Evolutionary conservation across 1,139 yeast species (phyloP).

Genomic region (Blastobotrys indianensis): DNA sequence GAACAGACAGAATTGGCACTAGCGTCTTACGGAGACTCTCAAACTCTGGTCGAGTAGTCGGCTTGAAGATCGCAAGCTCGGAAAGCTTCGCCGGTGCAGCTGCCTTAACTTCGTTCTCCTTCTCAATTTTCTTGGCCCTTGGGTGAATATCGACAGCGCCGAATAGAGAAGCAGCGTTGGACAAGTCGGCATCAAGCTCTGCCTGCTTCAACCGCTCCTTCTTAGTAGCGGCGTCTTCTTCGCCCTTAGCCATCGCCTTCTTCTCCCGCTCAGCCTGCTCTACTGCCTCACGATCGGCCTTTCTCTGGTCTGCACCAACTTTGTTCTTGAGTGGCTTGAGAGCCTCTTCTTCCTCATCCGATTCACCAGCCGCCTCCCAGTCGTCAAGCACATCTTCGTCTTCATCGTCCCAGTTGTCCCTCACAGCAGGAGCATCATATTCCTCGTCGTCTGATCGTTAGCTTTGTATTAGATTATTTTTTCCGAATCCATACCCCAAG

Average conservation of each 20-base stretch:
- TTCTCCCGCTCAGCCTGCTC: constrained; percentile 36
- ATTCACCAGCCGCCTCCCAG: constrained; percentile 60
- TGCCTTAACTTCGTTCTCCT: constrained; percentile 56
- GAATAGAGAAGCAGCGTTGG: constrained; percentile 87
- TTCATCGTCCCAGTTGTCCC: constrained; percentile 82
- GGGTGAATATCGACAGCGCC: constrained; percentile 63
- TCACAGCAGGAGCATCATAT: constrained; percentile 83
- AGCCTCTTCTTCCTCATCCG: constrained; percentile 35
- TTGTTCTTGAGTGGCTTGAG: constrained; percentile 36
- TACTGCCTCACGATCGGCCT: constrained; percentile 36
- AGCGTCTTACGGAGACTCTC: constrained; percentile 80
- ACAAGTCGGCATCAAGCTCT: constrained; percentile 78
- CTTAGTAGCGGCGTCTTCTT: constrained; percentile 46
- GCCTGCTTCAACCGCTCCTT: constrained; percentile 70
- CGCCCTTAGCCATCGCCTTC: constrained; percentile 34
- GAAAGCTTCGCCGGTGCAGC: constrained; percentile 41
- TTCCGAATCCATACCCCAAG: constrained; percentile 22
- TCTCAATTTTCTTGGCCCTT: constrained; percentile 39
- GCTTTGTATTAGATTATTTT: background rate
- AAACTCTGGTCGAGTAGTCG: constrained; percentile 72
- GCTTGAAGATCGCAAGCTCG: constrained; percentile 52
- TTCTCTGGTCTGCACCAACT: constrained; percentile 32
- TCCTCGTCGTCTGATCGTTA: constrained; percentile 46
- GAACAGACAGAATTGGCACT: constrained; percentile 56
- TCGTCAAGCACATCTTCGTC: constrained; percentile 75